Conservation (phyloP, 2,329 filamentous ascomycete species). For the Xylariaceae sp. region DNA sequence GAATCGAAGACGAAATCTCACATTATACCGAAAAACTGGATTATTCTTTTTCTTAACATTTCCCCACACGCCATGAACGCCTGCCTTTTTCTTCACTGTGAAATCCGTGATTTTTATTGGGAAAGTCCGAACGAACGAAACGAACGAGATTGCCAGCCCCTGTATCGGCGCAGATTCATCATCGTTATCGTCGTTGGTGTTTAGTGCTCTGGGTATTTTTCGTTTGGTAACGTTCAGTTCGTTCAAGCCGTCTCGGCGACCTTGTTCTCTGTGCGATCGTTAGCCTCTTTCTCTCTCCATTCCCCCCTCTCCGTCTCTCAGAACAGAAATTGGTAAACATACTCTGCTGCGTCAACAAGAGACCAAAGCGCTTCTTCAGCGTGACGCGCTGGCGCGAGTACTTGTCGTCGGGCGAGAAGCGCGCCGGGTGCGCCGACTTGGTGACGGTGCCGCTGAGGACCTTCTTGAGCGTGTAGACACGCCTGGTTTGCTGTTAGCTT, state of each 20-base stretch:
- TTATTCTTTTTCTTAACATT: neutral
- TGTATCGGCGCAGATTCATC: too few relatives aligned
- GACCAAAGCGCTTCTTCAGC: constrained; percentile 85
- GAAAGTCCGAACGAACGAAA: too few relatives aligned
- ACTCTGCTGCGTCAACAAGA: constrained; percentile 77
- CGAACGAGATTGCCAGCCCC: too few relatives aligned
- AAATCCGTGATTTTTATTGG: too few relatives aligned
- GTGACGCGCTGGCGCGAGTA: constrained; percentile 95
- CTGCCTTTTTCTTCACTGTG: neutral
- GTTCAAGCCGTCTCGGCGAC: constrained; percentile 27
- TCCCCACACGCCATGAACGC: constrained; percentile 13
- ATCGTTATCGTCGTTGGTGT: too few relatives aligned
- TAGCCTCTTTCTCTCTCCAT: neutral
- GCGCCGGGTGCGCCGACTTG: constrained; percentile 90
- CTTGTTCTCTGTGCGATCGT: constrained; percentile 27
- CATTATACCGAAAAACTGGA: neutral
- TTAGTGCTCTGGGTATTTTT: neutral
- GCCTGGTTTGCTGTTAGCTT: constrained; percentile 34
- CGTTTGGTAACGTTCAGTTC: too few relatives aligned
- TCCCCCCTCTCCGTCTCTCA: too few relatives aligned
- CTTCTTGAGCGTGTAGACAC: constrained; percentile 94
- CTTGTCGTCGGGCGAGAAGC: constrained; percentile 98
- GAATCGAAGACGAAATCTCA: neutral
- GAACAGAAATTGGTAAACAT: constrained; percentile 26
- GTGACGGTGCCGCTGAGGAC: constrained; percentile 77